phyloP scores from a whole-genome alignment of 2,329 filamentous ascomycete species.

The Cladophialophora yegresii region DNA sequence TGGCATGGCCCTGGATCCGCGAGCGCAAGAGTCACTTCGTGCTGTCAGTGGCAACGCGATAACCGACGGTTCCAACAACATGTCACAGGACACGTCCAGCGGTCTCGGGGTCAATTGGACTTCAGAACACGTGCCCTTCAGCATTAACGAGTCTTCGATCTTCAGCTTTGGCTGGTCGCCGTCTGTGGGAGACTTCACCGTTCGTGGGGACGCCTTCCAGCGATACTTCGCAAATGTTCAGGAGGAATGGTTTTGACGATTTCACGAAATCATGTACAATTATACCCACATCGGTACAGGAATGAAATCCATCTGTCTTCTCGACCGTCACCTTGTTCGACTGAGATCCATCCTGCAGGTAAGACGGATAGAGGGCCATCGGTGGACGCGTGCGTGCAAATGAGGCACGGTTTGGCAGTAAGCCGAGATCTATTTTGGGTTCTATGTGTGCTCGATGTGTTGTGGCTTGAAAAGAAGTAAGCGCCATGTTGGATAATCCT shows the following conservation, averaged over 20 bases:
- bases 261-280: neutral
- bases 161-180: constrained; percentile 30
- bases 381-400: neutral
- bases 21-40: neutral
- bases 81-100: constrained; percentile 9
- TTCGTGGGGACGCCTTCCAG: constrained; percentile 21
- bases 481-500: constrained; percentile 11
- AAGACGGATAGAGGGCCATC: neutral
- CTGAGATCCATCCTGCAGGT: constrained; percentile 1
- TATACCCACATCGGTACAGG: neutral
- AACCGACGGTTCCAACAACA: neutral
- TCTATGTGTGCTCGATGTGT: neutral
- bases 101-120: constrained; percentile 13
- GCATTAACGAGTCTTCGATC: constrained; percentile 9
- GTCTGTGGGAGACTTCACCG: constrained; percentile 24
- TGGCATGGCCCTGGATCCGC: constrained; percentile 8
- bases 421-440: constrained; percentile 16
- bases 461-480: constrained; percentile 8
- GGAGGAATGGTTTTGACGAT: constrained; percentile 31
- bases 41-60: neutral
- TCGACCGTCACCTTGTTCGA: neutral
- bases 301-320: neutral
- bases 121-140: constrained; percentile 12
- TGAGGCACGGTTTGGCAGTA: neutral
- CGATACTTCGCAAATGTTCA: constrained; percentile 27